A percentile compares a stretch with the other conserved stretches of the same genome.
Conservation (phyloP, 2,329 filamentous ascomycete species). For the Xylaria sp. region DNA sequence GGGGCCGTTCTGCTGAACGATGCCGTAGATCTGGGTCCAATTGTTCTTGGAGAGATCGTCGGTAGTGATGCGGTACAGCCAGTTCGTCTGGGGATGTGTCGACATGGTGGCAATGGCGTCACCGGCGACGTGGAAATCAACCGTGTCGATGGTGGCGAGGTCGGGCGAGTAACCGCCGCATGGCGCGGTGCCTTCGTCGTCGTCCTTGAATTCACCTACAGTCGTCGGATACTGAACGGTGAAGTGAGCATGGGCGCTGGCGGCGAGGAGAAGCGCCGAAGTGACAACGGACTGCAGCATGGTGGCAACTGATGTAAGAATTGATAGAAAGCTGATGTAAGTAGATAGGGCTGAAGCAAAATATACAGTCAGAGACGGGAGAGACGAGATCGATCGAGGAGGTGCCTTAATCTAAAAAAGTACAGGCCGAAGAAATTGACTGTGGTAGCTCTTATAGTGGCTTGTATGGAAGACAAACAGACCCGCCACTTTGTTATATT, state of each 20-base stretch:
- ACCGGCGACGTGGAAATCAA: constrained; percentile 68
- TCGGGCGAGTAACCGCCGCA: constrained; percentile 66
- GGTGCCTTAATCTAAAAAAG: constrained; percentile 26
- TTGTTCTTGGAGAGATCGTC: constrained; percentile 59
- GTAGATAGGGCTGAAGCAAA: not conserved
- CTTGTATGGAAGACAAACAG: not conserved
- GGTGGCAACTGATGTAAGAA: constrained; percentile 35
- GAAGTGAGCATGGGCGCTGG: constrained; percentile 65
- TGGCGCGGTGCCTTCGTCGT: constrained; percentile 58
- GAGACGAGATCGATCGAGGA: not conserved
- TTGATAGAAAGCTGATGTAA: constrained; percentile 46
- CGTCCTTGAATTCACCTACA: constrained; percentile 62
- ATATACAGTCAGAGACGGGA: not conserved
- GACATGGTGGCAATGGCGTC: constrained; percentile 62
- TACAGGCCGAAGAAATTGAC: not conserved
- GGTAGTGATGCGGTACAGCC: constrained; percentile 68
- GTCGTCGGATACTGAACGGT: constrained; percentile 59
- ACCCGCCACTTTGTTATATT: constrained; percentile 15
- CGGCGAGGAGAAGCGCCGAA: constrained; percentile 52
- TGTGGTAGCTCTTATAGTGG: constrained; percentile 24
- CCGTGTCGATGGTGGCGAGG: constrained; percentile 52
- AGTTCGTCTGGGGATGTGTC: constrained; percentile 64
- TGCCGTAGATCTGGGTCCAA: constrained; percentile 67
- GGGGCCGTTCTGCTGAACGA: constrained; percentile 65
- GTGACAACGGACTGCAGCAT: constrained; percentile 53